A percentile compares a stretch with the other conserved stretches of the same genome.
These are phyloP conservation scores for Aspergillus fumigatus DNA, from an alignment of 2,329 filamentous ascomycete species.

Conservation along the genomic window DNA sequence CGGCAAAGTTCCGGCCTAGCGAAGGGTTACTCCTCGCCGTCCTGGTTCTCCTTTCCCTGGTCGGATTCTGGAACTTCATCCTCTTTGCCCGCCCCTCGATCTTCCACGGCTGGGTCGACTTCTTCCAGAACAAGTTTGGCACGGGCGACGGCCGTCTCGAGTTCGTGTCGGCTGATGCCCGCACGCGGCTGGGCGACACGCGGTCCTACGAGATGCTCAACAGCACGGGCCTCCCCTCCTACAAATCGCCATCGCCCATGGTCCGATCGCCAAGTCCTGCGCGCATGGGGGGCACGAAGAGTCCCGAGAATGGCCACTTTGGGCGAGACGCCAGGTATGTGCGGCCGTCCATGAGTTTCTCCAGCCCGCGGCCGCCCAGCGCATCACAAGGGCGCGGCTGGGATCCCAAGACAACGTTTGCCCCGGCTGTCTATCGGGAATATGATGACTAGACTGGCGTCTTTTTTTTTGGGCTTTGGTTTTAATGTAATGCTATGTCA, in stretches of 20 bases:
- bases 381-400: slow-evolving; percentile 28
- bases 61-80: slow-evolving; percentile 78
- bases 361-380: slow-evolving; percentile 42
- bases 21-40: slow-evolving; percentile 76
- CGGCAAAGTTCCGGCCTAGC: slow-evolving; percentile 62
- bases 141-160: slow-evolving; percentile 52
- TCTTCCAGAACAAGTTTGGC: slow-evolving; percentile 50
- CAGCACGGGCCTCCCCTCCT: slow-evolving; percentile 12
- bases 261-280: slow-evolving; percentile 22
- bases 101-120: slow-evolving; percentile 74
- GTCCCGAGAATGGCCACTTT: slow-evolving; percentile 25
- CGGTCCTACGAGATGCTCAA: slow-evolving; percentile 76
- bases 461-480: background rate
- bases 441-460: slow-evolving; percentile 1
- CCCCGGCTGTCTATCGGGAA: slow-evolving; percentile 12
- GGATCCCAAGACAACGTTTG: slow-evolving; percentile 36
- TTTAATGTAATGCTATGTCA: background rate
- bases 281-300: slow-evolving; percentile 11
- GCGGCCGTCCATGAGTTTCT: slow-evolving; percentile 47
- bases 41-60: slow-evolving; percentile 75
- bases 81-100: slow-evolving; percentile 82
- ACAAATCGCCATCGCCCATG: slow-evolving; percentile 32
- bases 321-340: slow-evolving; percentile 44
- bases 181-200: slow-evolving; percentile 58
- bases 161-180: slow-evolving; percentile 84